Percentiles rank a stretch among this genome's conserved stretches.
Conservation (phyloP, 163 green algal species). For the Scenedesmus sp. region DNA sequence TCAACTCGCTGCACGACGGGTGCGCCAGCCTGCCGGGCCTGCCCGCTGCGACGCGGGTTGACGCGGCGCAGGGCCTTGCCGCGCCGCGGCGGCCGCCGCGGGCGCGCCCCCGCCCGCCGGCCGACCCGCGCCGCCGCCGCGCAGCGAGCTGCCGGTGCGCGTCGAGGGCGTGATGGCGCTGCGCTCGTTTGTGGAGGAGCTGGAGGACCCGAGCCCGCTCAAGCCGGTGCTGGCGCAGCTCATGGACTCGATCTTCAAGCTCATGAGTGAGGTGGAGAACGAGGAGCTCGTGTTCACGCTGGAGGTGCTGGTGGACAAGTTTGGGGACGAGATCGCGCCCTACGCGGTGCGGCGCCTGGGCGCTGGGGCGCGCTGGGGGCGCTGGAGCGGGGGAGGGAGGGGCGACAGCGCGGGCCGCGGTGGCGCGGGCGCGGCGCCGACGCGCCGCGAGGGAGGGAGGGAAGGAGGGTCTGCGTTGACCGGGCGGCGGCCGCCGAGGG, state of each 20-base stretch:
- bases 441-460: too few species aligned
- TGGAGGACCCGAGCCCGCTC: slow-evolving; percentile 77
- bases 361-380: too few species aligned
- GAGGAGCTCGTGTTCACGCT: slow-evolving; percentile 95
- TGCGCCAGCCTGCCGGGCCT: too few species aligned
- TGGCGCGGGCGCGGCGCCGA: too few species aligned
- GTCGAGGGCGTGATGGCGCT: slow-evolving; percentile 91
- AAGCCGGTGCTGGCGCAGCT: slow-evolving; percentile 86
- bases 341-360: slow-evolving; percentile 80
- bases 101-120: too few species aligned
- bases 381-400: too few species aligned
- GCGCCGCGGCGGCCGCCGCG: too few species aligned
- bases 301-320: slow-evolving; percentile 92
- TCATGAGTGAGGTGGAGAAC: slow-evolving; percentile 93
- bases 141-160: slow-evolving; percentile 81
- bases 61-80: too few species aligned
- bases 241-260: slow-evolving; percentile 87
- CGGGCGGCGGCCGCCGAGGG: too few species aligned
- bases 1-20: slow-evolving; percentile 40
- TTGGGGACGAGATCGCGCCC: slow-evolving; percentile 91
- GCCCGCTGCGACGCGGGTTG: too few species aligned
- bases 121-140: neutral
- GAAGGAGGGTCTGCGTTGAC: too few species aligned
- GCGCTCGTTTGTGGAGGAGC: slow-evolving; percentile 87
- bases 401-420: too few species aligned